These are phyloP conservation scores for Pseudocercospora cruenta DNA, from an alignment of 2,329 filamentous ascomycete species.

Conservation along the genomic window DNA sequence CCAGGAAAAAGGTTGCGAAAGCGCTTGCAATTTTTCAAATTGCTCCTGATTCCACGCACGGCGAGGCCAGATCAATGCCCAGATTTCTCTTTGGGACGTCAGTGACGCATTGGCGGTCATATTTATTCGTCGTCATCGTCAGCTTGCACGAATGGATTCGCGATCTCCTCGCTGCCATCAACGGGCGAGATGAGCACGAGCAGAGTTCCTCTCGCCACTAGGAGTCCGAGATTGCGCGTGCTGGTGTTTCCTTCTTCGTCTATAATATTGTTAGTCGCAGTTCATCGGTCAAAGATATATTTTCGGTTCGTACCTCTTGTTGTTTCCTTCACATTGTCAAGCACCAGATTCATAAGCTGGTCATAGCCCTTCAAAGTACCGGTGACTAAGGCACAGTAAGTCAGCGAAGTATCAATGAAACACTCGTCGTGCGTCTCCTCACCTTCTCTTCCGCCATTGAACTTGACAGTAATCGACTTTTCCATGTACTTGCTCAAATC, in stretches of 20 bases:
- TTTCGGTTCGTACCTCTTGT: conserved; percentile 69
- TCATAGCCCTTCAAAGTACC: conserved; percentile 94
- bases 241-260: conserved; percentile 92
- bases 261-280: conserved; percentile 44
- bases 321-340: conserved; percentile 90
- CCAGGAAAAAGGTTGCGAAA: background rate
- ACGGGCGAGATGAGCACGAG: conserved; percentile 90
- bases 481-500: conserved; percentile 97
- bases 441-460: conserved; percentile 93
- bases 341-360: conserved; percentile 94
- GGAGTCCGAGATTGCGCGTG: conserved; percentile 77
- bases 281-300: background rate
- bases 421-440: conserved; percentile 7
- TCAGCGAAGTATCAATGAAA: conserved; percentile 1
- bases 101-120: background rate
- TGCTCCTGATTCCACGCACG: background rate
- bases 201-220: conserved; percentile 89
- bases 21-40: no score
- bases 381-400: conserved; percentile 61
- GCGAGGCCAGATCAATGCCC: background rate
- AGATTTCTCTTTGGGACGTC: background rate
- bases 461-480: conserved; percentile 93
- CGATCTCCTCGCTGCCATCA: conserved; percentile 93
- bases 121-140: conserved; percentile 56
- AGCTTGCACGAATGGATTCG: conserved; percentile 83